Conservation (phyloP, 1,284 basidiomycete genomes). For the Wolfiporia cocos region DNA sequence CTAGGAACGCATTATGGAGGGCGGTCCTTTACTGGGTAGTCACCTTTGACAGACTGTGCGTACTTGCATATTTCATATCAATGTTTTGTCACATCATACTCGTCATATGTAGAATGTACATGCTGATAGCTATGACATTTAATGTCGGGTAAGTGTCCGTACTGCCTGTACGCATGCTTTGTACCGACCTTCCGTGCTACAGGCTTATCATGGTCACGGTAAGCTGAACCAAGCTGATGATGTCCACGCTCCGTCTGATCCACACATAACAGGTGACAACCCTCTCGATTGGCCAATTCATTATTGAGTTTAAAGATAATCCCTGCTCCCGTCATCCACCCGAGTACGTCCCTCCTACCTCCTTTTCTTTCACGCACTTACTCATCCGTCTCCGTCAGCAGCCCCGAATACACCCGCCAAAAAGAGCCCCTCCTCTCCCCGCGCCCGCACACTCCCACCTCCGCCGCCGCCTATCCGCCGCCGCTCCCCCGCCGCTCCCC, state of each 20-base stretch:
- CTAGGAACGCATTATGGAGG: conserved; percentile 45
- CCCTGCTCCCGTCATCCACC: conserved; percentile 10
- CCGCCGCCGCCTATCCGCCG: conserved; percentile 9
- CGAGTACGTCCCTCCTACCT: conserved; percentile 14
- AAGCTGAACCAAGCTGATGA: conserved; percentile 21
- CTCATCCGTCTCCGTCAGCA: conserved; percentile 12
- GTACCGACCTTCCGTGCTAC: not conserved
- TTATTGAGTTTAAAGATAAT: conserved; percentile 41
- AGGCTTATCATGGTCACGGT: conserved; percentile 55
- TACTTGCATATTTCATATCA: conserved; percentile 3
- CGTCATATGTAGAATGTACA: conserved; percentile 44
- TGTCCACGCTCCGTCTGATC: not conserved
- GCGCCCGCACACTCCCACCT: conserved; percentile 10
- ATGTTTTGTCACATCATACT: conserved; percentile 5
- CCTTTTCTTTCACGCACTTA: not conserved
- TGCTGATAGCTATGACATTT: conserved; percentile 67
- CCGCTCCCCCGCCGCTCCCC: conserved; percentile 10
- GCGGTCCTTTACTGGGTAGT: conserved; percentile 48
- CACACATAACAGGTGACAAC: conserved; percentile 37
- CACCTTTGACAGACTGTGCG: conserved; percentile 56
- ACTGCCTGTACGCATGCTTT: not conserved
- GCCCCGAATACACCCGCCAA: conserved; percentile 16
- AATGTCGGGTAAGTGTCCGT: conserved; percentile 49
- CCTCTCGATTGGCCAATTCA: conserved; percentile 47
- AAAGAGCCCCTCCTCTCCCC: conserved; percentile 33